Evolutionary conservation across 768 basidiomycete species (phyloP), one percentile per base, ranked within the genome.

Genomic region (Lactifluus piperatus): DNA sequence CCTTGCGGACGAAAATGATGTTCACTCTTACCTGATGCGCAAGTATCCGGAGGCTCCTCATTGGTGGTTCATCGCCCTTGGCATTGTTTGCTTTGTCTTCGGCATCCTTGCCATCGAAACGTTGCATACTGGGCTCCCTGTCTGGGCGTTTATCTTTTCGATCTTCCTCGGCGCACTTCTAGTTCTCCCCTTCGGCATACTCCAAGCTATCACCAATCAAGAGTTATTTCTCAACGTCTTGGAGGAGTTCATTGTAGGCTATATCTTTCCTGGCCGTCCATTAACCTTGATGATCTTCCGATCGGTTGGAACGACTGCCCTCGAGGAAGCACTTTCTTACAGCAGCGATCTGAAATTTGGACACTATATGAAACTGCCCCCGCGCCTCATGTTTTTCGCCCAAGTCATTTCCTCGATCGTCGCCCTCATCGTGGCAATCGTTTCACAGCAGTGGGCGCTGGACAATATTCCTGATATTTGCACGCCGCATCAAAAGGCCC

Each of bases 121-220:
- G n/a, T n/a, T n/a, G n/a, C n/a, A n/a, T n/a, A n/a, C n/a, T n/a
- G n/a, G n/a, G n/a, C n/a, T n/a, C n/a, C n/a, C n/a, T n/a, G n/a
- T n/a, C 47, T 94, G 91, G 90, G 90, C 74, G 2, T 65, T 66
- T 62, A 30, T 72, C 53, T 11, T 75, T 18, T 58, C 76, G 0
- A 74, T 82, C 32, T 66, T 83, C 59, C 50, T 90, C 55, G 81
- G 79, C n/a, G 66, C 85, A 58, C 36, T 78, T 58, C 59, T 88
- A 58, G 60, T 80, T 63, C 67, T 88, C 50, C 93, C 93, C 5
- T 72, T 85, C 50, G 83, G 88, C 64, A 88, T 94, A 81, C 79
- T 93, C 52, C 84, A 87, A n/a, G 90, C 91, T 30, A 88, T 93
- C 69, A 91, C 92, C 61, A 94, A 94, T 70, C 91, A 94, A 70